phyloP scores from a whole-genome alignment of 2,329 filamentous ascomycete species.

The Calonectria pseudoturangicola region DNA sequence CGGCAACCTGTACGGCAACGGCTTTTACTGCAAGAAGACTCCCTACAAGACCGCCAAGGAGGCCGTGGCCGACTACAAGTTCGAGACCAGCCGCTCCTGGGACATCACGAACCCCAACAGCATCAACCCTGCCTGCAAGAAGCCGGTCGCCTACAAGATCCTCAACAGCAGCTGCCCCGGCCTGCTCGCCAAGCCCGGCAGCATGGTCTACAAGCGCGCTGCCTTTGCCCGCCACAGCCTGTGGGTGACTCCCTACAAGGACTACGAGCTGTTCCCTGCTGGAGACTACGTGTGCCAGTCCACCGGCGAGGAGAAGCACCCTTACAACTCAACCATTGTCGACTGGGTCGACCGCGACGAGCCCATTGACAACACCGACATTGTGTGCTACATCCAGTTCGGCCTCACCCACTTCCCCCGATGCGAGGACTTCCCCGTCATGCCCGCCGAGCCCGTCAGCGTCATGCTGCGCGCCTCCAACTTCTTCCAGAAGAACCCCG shows the following conservation, averaged over 20 bases:
- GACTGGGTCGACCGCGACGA: constrained; percentile 86
- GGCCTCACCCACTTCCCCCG: constrained; percentile 92
- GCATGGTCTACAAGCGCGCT: constrained; percentile 90
- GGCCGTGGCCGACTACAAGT: constrained; percentile 86
- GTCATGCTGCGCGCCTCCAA: constrained; percentile 86
- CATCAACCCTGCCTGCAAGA: constrained; percentile 88
- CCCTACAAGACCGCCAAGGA: constrained; percentile 82
- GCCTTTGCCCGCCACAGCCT: constrained; percentile 80
- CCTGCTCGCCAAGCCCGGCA: constrained; percentile 87
- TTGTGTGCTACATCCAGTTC: constrained; percentile 96
- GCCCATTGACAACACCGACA: constrained; percentile 86
- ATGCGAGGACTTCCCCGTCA: constrained; percentile 93
- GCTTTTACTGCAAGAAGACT: constrained; percentile 89
- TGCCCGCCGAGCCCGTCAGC: constrained; percentile 91
- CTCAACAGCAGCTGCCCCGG: constrained; percentile 88
- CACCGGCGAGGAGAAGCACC: constrained; percentile 77
- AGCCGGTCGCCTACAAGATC: constrained; percentile 91
- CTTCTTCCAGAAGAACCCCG: constrained; percentile 89
- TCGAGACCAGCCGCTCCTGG: constrained; percentile 87
- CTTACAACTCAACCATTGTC: constrained; percentile 80
- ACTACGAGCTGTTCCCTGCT: constrained; percentile 89
- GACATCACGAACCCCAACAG: constrained; percentile 91
- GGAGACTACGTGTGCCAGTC: constrained; percentile 93
- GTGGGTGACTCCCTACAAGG: constrained; percentile 74
- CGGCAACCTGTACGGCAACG: constrained; percentile 93